phyloP scores from a whole-genome alignment of 2,329 filamentous ascomycete species.

The Ophioceras dolichostomum region DNA sequence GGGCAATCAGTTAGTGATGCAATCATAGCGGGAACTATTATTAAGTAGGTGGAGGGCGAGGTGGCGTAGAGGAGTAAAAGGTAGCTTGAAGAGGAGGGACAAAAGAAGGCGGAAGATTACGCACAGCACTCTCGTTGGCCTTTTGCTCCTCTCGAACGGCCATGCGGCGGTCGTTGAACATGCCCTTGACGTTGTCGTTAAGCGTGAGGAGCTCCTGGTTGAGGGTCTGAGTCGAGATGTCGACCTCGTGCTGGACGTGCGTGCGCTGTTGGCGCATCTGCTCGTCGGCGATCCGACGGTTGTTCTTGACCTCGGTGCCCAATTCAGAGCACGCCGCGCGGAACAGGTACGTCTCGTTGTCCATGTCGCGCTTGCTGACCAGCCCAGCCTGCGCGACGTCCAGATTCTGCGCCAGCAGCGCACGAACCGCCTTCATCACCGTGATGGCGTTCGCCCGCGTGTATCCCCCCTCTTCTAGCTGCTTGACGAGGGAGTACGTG shows the following conservation, averaged over 20 bases:
- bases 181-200: constrained; percentile 84
- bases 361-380: constrained; percentile 82
- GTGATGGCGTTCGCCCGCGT: constrained; percentile 63
- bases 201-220: constrained; percentile 72
- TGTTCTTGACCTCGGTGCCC: constrained; percentile 72
- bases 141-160: constrained; percentile 79
- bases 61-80: too few species aligned
- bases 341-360: constrained; percentile 93
- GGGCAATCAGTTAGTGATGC: not conserved
- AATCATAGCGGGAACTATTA: not conserved
- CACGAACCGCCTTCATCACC: constrained; percentile 84
- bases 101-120: constrained; percentile 17
- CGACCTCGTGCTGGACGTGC: constrained; percentile 86
- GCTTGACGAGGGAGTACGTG: constrained; percentile 77
- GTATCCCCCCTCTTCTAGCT: constrained; percentile 62
- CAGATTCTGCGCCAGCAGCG: constrained; percentile 65
- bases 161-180: constrained; percentile 96
- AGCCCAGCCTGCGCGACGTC: constrained; percentile 68
- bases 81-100: too few species aligned
- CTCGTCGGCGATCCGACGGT: constrained; percentile 65
- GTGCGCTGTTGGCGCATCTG: constrained; percentile 72
- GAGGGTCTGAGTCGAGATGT: constrained; percentile 75
- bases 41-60: too few species aligned
- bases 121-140: constrained; percentile 64
- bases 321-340: constrained; percentile 87